Conservation (phyloP, 306 rosid genomes). For the Inga oerstediana region DNA sequence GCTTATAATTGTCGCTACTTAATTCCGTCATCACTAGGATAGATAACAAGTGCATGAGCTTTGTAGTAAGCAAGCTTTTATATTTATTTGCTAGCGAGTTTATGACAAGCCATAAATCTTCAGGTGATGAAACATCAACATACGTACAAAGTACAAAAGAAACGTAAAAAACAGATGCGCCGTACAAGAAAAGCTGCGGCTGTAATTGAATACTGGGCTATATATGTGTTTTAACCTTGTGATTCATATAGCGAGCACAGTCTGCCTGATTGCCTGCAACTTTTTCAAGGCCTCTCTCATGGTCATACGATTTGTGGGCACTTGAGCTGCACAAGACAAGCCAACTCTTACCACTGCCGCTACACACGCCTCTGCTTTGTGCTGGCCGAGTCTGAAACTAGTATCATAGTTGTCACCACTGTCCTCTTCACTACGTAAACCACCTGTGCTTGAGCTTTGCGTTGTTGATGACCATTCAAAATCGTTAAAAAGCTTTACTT, state of each 20-base stretch:
- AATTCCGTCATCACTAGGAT: too few relatives aligned
- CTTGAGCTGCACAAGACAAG: conserved; percentile 33
- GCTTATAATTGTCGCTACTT: too few relatives aligned
- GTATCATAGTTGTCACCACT: background rate
- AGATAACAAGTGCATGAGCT: too few relatives aligned
- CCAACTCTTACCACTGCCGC: conserved; percentile 33
- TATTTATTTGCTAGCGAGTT: background rate
- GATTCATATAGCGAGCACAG: conserved; percentile 5
- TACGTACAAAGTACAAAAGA: background rate
- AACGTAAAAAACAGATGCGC: background rate
- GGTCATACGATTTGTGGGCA: conserved; percentile 41
- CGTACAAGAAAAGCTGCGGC: background rate
- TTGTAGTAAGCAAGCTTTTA: background rate
- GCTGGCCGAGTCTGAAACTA: background rate
- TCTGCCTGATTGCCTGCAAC: conserved; percentile 28
- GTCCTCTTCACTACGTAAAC: background rate
- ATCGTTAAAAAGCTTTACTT: conserved; percentile 36
- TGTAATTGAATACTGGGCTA: background rate
- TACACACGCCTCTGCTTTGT: conserved; percentile 31
- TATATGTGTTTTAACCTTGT: background rate
- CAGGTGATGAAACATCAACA: background rate
- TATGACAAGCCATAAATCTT: background rate
- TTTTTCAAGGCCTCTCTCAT: conserved; percentile 36
- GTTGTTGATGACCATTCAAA: conserved; percentile 6
- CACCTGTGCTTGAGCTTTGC: conserved; percentile 6